Base-by-base conservation (phyloP, 768 basidiomycete genomes). In the Kwoniella pini region DNA sequence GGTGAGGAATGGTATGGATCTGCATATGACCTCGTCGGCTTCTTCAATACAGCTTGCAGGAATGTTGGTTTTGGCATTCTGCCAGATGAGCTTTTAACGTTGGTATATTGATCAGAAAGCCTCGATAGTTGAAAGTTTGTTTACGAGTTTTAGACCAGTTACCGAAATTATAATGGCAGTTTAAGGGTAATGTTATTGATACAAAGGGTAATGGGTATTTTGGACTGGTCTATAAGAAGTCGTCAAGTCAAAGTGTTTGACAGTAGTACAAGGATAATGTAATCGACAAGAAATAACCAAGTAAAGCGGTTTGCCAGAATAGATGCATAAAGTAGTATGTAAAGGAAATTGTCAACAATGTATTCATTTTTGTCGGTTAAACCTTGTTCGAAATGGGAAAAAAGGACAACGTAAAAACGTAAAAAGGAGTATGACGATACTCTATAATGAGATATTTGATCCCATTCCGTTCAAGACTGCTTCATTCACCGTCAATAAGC, bases 51-150 rank as follows among this genome's bases (percentile, higher is more conserved):
- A 9, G 66, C 21, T 45, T 75, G 73, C 22, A 75, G 54, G 48
- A 75, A 70, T 30, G 69, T 75, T 15, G 73, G 71, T 65, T 69
- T 70, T 11, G 73, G 73, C 73, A 75, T 75, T 58, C 13, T 64
- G 33, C 33, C 15, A 15, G 15, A 7, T 36, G 33, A 15, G 33
- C 33, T 36, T 36, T 7, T 36, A 7, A 36, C 33, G 7, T 36
- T 36, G 33, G 7, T 36, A 15, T 36, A n/a, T n/a, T n/a, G n/a
- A n/a, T n/a, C n/a, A 36, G 33, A 36, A 36, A 36, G 33, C 7
- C 7, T 36, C 7, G 33, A 36, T 36, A 15, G 7, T 36, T 36
- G 15, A 15, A 36, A 19, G 19, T 11, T 42, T 42, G 40, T 42
- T 42, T 42, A 42, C 40, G n/a, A 19, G 5, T 42, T 42, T 42